A percentile compares a stretch with the other conserved stretches of the same genome.
Evolutionary conservation across 2,329 filamentous ascomycete genomes (phyloP).

Genomic region (Fusarium equiseti): DNA sequence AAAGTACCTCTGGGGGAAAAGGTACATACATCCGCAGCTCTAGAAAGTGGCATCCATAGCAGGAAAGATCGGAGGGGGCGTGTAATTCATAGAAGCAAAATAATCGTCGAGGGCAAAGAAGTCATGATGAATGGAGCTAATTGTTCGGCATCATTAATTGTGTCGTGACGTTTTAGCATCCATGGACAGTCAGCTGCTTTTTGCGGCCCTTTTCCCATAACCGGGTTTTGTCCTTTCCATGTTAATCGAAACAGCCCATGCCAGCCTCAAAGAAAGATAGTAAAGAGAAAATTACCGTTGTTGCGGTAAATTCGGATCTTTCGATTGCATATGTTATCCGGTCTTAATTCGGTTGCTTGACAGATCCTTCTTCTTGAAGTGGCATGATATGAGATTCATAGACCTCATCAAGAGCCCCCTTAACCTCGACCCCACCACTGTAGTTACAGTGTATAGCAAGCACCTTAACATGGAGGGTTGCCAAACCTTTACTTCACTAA

Average conservation of each 20-base stretch:
- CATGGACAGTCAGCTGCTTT: conserved; percentile 39
- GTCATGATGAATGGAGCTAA: conserved; percentile 19
- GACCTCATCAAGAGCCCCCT: conserved; percentile 24
- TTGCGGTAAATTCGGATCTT: conserved; percentile 33
- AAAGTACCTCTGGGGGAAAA: conserved; percentile 38
- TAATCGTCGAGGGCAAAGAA: neutral
- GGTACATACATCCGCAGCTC: conserved; percentile 45
- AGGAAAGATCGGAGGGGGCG: conserved; percentile 14
- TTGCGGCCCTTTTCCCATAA: conserved; percentile 41
- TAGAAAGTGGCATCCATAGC: conserved; percentile 14
- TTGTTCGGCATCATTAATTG: neutral
- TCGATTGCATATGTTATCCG: conserved; percentile 20
- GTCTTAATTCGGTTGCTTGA: conserved; percentile 32
- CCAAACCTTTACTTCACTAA: conserved; percentile 8
- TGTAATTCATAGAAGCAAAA: neutral
- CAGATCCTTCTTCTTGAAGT: conserved; percentile 22
- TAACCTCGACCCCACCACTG: conserved; percentile 3
- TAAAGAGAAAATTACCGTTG: conserved; percentile 20
- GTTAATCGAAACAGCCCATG: conserved; percentile 28
- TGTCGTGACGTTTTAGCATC: conserved; percentile 27
- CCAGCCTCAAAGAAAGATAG: conserved; percentile 4
- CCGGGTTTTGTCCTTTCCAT: conserved; percentile 29
- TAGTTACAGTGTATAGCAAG: neutral
- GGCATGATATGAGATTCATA: conserved; percentile 30
- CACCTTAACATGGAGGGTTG: neutral